Percentiles rank a stretch among this genome's conserved stretches.
Evolutionary conservation across 192 early-diverging fungal species (phyloP).

Genomic region (Umbelopsis sp.): DNA sequence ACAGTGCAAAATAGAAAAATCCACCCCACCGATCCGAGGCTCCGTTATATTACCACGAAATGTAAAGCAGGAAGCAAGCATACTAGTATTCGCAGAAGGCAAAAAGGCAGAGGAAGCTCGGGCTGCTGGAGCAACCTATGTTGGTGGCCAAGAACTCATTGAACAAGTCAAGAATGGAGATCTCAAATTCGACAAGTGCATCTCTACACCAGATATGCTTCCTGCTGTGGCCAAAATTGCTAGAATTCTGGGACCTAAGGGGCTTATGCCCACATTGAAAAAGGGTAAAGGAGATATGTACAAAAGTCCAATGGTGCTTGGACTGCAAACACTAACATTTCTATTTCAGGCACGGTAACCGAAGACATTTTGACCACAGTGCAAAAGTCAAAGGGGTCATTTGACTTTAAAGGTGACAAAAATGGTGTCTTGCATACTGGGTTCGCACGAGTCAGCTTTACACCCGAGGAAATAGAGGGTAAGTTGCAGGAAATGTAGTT

Average conservation of each 20-base stretch:
- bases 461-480: constrained; percentile 33
- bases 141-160: constrained; percentile 89
- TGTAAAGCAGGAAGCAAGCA: constrained; percentile 57
- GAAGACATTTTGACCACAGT: constrained; percentile 73
- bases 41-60: constrained; percentile 73
- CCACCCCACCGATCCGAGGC: constrained; percentile 79
- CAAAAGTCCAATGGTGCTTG: constrained; percentile 6
- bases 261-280: constrained; percentile 92
- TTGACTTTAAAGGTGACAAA: constrained; percentile 79
- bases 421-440: constrained; percentile 70
- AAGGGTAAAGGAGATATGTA: constrained; percentile 48
- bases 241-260: constrained; percentile 87
- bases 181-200: constrained; percentile 80
- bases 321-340: background rate
- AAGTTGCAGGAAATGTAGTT: background rate
- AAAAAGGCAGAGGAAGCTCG: constrained; percentile 80
- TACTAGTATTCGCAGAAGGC: constrained; percentile 91
- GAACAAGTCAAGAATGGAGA: constrained; percentile 61
- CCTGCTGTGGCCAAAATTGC: constrained; percentile 89
- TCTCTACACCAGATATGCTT: constrained; percentile 89
- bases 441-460: constrained; percentile 24
- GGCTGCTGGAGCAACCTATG: constrained; percentile 77
- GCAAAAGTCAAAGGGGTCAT: constrained; percentile 62
- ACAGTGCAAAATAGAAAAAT: constrained; percentile 74
- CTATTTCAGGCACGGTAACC: constrained; percentile 64